These are phyloP conservation scores for Leccinum boreale DNA, from an alignment of 768 basidiomycete species.

Conservation along the genomic window DNA sequence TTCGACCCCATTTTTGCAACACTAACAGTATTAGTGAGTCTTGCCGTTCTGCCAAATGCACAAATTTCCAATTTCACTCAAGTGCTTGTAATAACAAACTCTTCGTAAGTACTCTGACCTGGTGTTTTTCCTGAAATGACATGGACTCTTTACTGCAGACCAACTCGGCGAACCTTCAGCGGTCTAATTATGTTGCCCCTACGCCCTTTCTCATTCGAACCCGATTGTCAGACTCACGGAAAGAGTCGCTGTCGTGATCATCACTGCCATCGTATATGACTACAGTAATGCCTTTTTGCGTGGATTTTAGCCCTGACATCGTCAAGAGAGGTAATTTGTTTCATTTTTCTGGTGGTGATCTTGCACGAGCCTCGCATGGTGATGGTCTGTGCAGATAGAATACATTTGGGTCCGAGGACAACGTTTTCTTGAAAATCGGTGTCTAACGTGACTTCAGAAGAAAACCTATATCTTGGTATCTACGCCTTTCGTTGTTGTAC, in stretches of 20 bases:
- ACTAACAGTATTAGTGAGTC: too few relatives aligned
- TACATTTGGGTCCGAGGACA: constrained; percentile 11
- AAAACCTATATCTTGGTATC: constrained; percentile 8
- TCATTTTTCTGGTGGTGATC: background rate
- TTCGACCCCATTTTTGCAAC: too few relatives aligned
- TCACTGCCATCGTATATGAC: background rate
- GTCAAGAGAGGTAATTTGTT: constrained; percentile 5
- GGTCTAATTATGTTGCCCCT: background rate
- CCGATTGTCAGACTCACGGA: background rate
- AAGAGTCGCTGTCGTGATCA: background rate
- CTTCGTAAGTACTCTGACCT: too few relatives aligned
- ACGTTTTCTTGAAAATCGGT: background rate
- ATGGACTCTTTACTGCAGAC: background rate
- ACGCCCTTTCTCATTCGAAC: background rate
- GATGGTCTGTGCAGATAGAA: constrained; percentile 3
- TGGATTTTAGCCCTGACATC: constrained; percentile 5
- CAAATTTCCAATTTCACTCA: too few relatives aligned
- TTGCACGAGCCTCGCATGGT: background rate
- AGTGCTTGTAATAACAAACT: too few relatives aligned
- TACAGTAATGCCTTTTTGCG: background rate
- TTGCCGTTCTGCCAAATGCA: too few relatives aligned
- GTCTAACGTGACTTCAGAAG: constrained; percentile 3
- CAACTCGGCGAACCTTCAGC: background rate
- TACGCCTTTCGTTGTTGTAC: constrained; percentile 7
- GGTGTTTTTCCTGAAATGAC: too few relatives aligned